These are phyloP conservation scores for Solanum sitiens DNA, from an alignment of 257 asterid genomes.

Conservation along the genomic window DNA sequence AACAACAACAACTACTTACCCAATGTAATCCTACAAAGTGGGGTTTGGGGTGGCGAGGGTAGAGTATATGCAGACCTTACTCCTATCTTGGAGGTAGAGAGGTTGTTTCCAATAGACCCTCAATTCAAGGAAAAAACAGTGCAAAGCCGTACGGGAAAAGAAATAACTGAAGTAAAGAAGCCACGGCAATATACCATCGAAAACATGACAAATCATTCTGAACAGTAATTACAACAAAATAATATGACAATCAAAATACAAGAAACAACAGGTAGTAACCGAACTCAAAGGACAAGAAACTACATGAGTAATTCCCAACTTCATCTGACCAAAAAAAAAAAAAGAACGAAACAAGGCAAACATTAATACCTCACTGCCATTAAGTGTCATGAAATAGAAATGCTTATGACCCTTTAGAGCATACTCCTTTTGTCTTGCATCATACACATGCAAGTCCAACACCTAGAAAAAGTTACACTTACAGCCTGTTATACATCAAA, in stretches of 20 bases:
- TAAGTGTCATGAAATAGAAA: slow-evolving; percentile 93
- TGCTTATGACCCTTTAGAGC: slow-evolving; percentile 71
- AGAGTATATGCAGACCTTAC: background rate
- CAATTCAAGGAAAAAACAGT: background rate
- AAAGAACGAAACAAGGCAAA: background rate
- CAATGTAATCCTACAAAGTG: background rate
- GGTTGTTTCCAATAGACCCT: background rate
- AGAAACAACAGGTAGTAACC: background rate
- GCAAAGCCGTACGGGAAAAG: background rate
- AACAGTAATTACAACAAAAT: background rate
- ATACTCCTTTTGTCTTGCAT: slow-evolving; percentile 80
- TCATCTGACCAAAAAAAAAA: background rate
- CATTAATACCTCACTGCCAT: slow-evolving; percentile 73
- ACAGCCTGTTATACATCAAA: background rate
- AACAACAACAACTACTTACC: background rate
- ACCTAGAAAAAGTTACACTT: slow-evolving; percentile 38
- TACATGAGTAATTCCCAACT: background rate
- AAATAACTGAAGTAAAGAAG: background rate
- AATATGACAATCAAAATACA: background rate
- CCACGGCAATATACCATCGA: background rate
- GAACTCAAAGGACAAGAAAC: background rate
- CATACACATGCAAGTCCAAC: slow-evolving; percentile 69
- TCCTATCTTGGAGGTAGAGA: background rate
- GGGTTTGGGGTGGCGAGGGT: background rate
- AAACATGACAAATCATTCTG: background rate